Percentiles rank a stretch among this genome's conserved stretches.
Conservation (phyloP, 768 basidiomycete genomes). For the Naganishia randhawae region DNA sequence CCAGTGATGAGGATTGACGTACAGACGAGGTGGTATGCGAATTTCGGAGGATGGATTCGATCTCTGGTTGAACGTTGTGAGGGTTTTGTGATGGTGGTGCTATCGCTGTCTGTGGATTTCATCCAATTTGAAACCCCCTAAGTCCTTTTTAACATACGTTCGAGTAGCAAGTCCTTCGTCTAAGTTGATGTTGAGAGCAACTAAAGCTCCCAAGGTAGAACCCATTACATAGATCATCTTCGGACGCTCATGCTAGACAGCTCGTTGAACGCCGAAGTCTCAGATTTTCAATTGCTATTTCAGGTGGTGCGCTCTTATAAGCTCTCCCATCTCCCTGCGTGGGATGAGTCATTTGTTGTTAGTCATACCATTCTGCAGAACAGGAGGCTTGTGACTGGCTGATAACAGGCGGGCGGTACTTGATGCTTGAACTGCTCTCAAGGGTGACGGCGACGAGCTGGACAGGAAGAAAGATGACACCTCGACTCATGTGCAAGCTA, state of each 20-base stretch:
- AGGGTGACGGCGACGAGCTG: too few species aligned
- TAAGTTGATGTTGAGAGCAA: background rate
- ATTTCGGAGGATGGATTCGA: background rate
- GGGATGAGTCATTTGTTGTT: too few species aligned
- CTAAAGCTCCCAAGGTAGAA: background rate
- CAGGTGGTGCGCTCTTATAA: background rate
- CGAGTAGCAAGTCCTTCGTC: too few species aligned
- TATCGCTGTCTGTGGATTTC: background rate
- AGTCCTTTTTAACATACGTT: too few species aligned
- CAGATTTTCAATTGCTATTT: slow-evolving; percentile 17
- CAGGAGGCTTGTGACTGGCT: too few species aligned
- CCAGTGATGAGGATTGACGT: background rate
- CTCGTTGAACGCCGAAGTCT: slow-evolving; percentile 10
- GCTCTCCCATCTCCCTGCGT: too few species aligned
- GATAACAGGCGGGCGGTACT: too few species aligned
- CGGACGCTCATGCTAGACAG: background rate
- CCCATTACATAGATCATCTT: background rate
- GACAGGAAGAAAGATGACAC: too few species aligned
- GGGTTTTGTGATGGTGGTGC: background rate
- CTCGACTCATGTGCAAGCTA: too few species aligned
- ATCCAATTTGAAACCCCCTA: background rate
- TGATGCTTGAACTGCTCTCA: too few species aligned
- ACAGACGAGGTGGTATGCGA: background rate
- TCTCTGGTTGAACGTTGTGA: background rate
- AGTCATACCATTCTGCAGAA: too few species aligned